Conservation (phyloP, 345 rosid genomes). For the Eucalyptus erythrocorys region DNA sequence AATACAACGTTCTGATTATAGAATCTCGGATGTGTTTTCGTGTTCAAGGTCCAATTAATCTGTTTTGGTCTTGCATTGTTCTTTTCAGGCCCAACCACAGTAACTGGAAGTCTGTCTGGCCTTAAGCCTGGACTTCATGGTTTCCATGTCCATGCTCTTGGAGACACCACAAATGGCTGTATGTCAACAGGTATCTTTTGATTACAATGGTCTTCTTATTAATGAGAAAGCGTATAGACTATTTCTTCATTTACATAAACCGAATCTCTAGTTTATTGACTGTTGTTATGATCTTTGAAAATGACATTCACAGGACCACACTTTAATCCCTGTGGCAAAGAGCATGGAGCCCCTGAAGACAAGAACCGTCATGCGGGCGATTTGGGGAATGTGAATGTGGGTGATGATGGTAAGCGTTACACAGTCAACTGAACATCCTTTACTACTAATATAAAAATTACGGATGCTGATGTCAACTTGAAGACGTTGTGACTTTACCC, state of each 20-base stretch:
- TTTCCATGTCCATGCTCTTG: constrained; percentile 95
- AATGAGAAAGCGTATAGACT: not conserved
- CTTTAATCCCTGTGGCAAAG: constrained; percentile 75
- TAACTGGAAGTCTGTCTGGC: constrained; percentile 68
- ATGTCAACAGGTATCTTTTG: constrained; percentile 79
- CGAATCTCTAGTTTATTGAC: not conserved
- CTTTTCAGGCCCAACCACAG: constrained; percentile 61
- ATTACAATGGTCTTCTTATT: not conserved
- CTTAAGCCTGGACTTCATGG: constrained; percentile 94
- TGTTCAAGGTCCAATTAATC: not conserved
- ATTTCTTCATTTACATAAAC: not conserved
- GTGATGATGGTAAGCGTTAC: constrained; percentile 64
- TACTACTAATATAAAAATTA: not conserved
- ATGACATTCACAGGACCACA: constrained; percentile 52
- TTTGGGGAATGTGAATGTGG: constrained; percentile 69
- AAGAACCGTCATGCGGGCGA: constrained; percentile 94
- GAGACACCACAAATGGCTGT: constrained; percentile 98
- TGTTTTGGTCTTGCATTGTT: not conserved
- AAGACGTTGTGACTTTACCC: not conserved
- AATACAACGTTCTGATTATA: not conserved
- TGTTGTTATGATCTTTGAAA: not conserved
- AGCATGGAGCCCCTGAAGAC: constrained; percentile 92
- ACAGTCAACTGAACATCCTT: not conserved
- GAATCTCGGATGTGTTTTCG: not conserved
- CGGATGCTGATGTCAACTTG: not conserved